Evolutionary conservation across 805 yeast species (phyloP).

Genomic region (Kuraishia molischiana): DNA sequence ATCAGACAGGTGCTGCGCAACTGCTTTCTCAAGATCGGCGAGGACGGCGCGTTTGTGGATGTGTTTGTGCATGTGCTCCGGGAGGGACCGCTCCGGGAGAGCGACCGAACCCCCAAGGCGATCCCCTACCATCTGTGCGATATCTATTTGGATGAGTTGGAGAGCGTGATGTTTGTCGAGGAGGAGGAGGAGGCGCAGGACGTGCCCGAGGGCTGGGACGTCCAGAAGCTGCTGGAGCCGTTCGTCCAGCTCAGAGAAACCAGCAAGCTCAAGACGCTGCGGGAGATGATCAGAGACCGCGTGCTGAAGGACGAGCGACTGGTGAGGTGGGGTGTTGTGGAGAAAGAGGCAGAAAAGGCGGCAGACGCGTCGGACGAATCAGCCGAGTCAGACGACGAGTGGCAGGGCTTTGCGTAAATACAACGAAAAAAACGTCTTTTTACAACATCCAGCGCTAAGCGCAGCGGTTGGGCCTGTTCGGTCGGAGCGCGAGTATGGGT

Average conservation of each 20-base stretch:
- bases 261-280: constrained; percentile 51
- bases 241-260: constrained; percentile 40
- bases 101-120: constrained; percentile 54
- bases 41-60: constrained; percentile 45
- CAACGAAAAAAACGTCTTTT: too few species aligned
- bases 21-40: constrained; percentile 45
- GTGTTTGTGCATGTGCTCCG: constrained; percentile 33
- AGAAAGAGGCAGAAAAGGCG: neutral
- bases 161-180: constrained; percentile 45
- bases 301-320: constrained; percentile 58
- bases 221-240: constrained; percentile 47
- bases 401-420: neutral
- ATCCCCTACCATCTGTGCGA: constrained; percentile 81
- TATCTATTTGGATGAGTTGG: constrained; percentile 77
- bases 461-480: too few species aligned
- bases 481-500: too few species aligned
- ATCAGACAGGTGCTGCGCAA: constrained; percentile 68
- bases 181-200: constrained; percentile 20
- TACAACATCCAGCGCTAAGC: too few species aligned
- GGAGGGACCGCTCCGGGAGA: constrained; percentile 44
- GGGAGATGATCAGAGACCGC: constrained; percentile 55
- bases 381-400: neutral
- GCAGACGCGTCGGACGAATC: neutral
- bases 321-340: constrained; percentile 49
- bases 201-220: constrained; percentile 28